Evolutionary conservation across 441 rosid species (phyloP), one percentile per base, ranked within the genome.

Genomic region (Erysimum cheiri): DNA sequence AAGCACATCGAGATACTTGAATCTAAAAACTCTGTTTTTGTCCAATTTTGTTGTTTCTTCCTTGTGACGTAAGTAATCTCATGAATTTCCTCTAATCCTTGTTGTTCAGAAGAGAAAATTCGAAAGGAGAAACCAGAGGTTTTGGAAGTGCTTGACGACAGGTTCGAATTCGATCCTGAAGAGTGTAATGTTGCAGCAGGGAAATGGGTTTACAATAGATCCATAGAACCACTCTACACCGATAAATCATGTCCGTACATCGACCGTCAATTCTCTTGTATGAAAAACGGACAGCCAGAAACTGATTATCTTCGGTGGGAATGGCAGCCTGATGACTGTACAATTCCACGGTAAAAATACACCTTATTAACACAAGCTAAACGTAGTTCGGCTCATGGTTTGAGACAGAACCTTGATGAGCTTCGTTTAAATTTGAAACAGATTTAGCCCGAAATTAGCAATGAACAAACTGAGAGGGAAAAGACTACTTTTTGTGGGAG

Each of bases 291-390:
- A 15, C 76, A 87, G 26, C 81, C 24, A 53, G 93, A 93, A 67
- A 81, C 88, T 2, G 86, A 87, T 70, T 93, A 91, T 69, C 90
- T 74, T 4, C 85, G 81, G 35, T 91, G 97, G 98, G 93, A 87
- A 69, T 93, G 98, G 96, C 96, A 84, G 69, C 95, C 93, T 3
- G 96, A 91, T 39, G 98, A 91, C 54, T 93, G 98, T 63, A 80
- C 81, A 44, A 71, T 93, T 75, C 96, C 98, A 47, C 84, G 89
- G 97, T 90, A 47, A 22, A 9, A 0, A 33, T 24, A 12, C 8
- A 61, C 12, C 44, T 53, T 50, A 7, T 8, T 0, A 46, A 0
- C 56, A 17, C n/a, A 63, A 62, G 31, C 6, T 22, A 47, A 3
- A 24, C 55, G 33, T 57, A 17, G 33, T 29, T 28, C 2, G 32